Evolutionary conservation across 331 rosid genomes (phyloP), one percentile per base, ranked within the genome.

Genomic region (Malus hybrid): DNA sequence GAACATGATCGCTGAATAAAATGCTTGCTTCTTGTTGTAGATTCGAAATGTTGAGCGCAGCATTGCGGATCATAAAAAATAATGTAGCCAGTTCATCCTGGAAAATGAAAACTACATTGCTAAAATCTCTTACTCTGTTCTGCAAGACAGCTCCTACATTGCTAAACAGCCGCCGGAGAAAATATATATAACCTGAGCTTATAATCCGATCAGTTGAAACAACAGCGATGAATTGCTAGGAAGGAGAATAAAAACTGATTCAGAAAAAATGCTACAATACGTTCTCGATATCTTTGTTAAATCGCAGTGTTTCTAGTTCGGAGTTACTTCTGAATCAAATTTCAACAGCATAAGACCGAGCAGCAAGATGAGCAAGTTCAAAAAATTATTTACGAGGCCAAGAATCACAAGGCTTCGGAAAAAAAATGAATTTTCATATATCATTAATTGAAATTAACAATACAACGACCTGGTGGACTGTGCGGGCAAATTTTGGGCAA

Each of bases 361-460:
- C 52, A 4, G 65, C 65, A 55, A 32, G 24, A 53, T 10, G 56
- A 36, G 26, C 34, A 19, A 33, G 75, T 20, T 39, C 44, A 13
- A 75, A 39, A 9, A 39, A n/a, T 7, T 12, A 20, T 18, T 63
- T 44, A 19, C 20, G 39, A 18, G 66, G 66, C 46, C 11, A 55
- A 63, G 50, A 33, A 19, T 16, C 62, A 28, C 64, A 52, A 71
- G 53, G 62, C 65, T 32, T 56, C 30, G 80, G 44, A 2, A 36
- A 72, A 79, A 71, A 58, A 76, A 74, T 80, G 79, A 86, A 82
- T 77, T 82, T 70, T 58, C 69, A 81, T 82, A 53, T 0, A 79
- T 74, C 66, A 76, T 78, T 58, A 69, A 72, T 79, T 72, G 78
- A 76, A 82, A 66, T 77, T 48, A 68, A 88, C 33, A 62, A 30